phyloP scores from a whole-genome alignment of 768 basidiomycete genomes.

The Leccinum incarnatum region DNA sequence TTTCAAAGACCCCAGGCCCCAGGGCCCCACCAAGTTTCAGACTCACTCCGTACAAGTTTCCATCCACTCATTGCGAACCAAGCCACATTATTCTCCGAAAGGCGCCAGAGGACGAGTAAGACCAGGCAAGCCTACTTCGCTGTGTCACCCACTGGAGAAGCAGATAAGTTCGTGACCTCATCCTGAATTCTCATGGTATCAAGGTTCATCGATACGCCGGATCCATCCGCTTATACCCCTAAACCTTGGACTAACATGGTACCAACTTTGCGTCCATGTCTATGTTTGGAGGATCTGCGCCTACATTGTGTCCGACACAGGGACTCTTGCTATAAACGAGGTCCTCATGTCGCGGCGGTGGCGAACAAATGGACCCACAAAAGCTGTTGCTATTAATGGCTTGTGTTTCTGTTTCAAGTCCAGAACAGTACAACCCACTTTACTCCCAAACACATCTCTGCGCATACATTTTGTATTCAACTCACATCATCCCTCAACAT shows the following conservation, averaged over 20 bases:
- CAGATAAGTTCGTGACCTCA: background rate
- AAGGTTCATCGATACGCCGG: slow-evolving; percentile 15
- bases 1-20: too few species aligned
- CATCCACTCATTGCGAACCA: too few species aligned
- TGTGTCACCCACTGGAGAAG: background rate
- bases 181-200: slow-evolving; percentile 13
- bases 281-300: slow-evolving; percentile 16
- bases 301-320: background rate
- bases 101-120: too few species aligned
- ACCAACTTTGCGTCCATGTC: slow-evolving; percentile 22
- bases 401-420: background rate
- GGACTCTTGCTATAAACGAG: background rate
- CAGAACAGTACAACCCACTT: background rate
- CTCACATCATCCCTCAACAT: slow-evolving; percentile 1
- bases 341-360: slow-evolving; percentile 6
- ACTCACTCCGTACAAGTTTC: too few species aligned
- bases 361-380: slow-evolving; percentile 6
- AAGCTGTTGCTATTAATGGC: slow-evolving; percentile 6
- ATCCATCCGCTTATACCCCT: background rate
- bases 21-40: too few species aligned
- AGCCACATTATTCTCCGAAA: too few species aligned
- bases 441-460: background rate
- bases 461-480: background rate
- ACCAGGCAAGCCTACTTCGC: background rate
- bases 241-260: slow-evolving; percentile 10